Percentiles rank a stretch among this genome's conserved stretches.
Evolutionary conservation across 768 basidiomycete species (phyloP).

Genomic region (Tulasnella sp.): DNA sequence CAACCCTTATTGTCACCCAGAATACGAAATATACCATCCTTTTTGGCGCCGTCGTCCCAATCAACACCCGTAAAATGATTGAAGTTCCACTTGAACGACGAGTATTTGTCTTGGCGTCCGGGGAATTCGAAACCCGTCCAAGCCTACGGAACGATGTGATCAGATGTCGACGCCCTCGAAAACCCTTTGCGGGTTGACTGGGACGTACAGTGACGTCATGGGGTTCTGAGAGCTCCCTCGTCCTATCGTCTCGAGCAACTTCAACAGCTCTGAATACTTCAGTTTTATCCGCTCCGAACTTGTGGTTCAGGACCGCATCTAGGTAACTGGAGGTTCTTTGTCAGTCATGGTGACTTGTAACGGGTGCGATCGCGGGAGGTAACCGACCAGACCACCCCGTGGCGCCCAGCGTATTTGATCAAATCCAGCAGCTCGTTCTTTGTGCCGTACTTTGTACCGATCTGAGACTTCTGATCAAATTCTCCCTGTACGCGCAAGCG

Average conservation of each 20-base stretch:
- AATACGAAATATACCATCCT: constrained; percentile 40
- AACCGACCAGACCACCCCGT: constrained; percentile 41
- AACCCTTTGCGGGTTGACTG: background rate
- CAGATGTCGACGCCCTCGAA: background rate
- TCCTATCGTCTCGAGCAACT: constrained; percentile 27
- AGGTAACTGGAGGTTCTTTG: constrained; percentile 4
- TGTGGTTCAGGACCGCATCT: constrained; percentile 42
- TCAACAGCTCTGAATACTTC: constrained; percentile 37
- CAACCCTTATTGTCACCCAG: constrained; percentile 42
- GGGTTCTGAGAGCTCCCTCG: constrained; percentile 36
- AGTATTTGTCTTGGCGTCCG: constrained; percentile 39
- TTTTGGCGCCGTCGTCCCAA: constrained; percentile 40
- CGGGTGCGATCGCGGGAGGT: background rate
- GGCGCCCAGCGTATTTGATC: constrained; percentile 39
- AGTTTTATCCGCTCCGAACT: constrained; percentile 41
- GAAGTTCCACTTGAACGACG: constrained; percentile 34
- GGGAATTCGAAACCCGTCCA: constrained; percentile 42
- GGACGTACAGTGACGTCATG: constrained; percentile 39
- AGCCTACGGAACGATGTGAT: constrained; percentile 21
- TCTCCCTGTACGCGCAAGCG: constrained; percentile 26
- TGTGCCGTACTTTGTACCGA: constrained; percentile 41
- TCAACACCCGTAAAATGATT: constrained; percentile 40
- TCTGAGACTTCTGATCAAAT: constrained; percentile 31
- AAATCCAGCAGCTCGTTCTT: constrained; percentile 41
- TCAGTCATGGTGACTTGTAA: background rate